Conservation (phyloP, 768 basidiomycete genomes). For the Auricularia sp. region DNA sequence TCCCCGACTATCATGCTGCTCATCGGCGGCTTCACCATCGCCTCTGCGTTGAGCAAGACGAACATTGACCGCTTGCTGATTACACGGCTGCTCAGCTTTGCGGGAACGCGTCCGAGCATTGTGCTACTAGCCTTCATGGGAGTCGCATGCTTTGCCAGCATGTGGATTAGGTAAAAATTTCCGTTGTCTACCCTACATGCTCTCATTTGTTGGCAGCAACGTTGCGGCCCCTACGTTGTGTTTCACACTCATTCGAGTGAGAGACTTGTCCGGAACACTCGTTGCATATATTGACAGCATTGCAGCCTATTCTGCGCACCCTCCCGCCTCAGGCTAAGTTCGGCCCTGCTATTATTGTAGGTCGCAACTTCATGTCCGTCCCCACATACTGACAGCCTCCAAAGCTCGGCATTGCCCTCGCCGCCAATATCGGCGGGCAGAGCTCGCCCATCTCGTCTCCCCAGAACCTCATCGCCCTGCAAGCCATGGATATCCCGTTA, state of each 20-base stretch:
- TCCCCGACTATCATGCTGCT: constrained; percentile 97
- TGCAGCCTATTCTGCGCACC: constrained; percentile 84
- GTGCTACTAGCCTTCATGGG: constrained; percentile 92
- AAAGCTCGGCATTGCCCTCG: constrained; percentile 92
- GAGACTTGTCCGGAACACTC: constrained; percentile 14
- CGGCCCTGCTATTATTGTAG: constrained; percentile 82
- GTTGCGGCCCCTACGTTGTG: constrained; percentile 96
- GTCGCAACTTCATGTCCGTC: constrained; percentile 19
- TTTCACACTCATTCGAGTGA: constrained; percentile 87
- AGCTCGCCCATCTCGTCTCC: constrained; percentile 96
- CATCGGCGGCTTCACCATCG: constrained; percentile 95
- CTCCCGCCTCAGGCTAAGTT: constrained; percentile 80
- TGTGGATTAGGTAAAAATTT: constrained; percentile 85
- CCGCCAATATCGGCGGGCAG: constrained; percentile 96
- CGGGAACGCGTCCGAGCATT: constrained; percentile 75
- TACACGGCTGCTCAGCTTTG: constrained; percentile 79
- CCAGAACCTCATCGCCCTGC: constrained; percentile 89
- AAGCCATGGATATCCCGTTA: constrained; percentile 74
- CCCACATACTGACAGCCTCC: background rate
- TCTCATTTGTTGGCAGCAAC: constrained; percentile 42
- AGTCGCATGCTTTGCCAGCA: constrained; percentile 94
- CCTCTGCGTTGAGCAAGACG: constrained; percentile 91
- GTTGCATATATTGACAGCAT: constrained; percentile 1
- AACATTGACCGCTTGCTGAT: constrained; percentile 88
- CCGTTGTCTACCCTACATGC: constrained; percentile 1